phyloP scores from a whole-genome alignment of 2,329 filamentous ascomycete genomes.

The Ascocoryne sarcoides region DNA sequence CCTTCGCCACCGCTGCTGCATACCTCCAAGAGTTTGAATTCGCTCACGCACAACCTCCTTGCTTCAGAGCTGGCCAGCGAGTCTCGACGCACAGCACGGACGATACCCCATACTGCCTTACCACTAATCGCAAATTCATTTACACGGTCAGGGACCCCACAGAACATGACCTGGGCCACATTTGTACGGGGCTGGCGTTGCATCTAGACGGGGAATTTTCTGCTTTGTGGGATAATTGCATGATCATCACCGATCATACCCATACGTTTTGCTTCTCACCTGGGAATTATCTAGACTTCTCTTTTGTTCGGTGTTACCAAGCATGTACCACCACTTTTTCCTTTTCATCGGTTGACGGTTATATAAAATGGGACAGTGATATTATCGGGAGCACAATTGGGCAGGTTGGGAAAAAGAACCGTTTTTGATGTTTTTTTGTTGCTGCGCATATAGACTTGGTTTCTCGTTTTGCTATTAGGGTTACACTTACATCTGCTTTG shows the following conservation, averaged over 20 bases:
- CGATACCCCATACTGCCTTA: too few species aligned
- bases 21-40: not conserved
- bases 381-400: slow-evolving; percentile 1
- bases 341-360: slow-evolving; percentile 1
- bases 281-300: slow-evolving; percentile 1
- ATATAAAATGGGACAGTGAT: slow-evolving; percentile 2
- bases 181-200: slow-evolving; percentile 5
- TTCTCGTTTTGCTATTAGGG: too few species aligned
- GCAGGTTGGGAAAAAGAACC: not conserved
- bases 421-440: not conserved
- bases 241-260: not conserved
- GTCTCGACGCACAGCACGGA: slow-evolving; percentile 22
- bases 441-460: slow-evolving; percentile 2
- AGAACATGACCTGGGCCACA: not conserved
- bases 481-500: too few species aligned
- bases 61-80: slow-evolving; percentile 7
- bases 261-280: slow-evolving; percentile 2
- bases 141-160: not conserved
- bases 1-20: not conserved
- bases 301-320: not conserved
- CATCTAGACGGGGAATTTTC: slow-evolving; percentile 7
- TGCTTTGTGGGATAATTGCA: not conserved
- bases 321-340: slow-evolving; percentile 1
- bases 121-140: not conserved
- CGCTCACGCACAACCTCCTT: slow-evolving; percentile 4